Evolutionary conservation across 371 early-diverging fungal genomes (phyloP), one percentile per base, ranked within the genome.

Genomic region (Massospora cicadina): DNA sequence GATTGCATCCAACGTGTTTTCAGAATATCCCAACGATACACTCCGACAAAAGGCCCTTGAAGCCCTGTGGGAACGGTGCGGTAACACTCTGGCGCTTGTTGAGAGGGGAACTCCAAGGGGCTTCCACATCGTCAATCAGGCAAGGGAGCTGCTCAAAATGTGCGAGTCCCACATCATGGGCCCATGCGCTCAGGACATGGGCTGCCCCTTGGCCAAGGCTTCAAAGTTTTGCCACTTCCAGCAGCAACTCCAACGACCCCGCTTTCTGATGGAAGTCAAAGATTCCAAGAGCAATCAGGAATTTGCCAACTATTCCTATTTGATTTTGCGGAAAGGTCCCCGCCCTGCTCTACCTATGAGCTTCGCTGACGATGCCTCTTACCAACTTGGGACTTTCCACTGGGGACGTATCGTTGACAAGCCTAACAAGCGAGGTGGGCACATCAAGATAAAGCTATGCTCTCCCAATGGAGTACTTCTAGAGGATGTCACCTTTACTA

Each of bases 41-140:
- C 58, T 86, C 17, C 84, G 88, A 60, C 72, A 76, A 59, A 74
- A 81, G 2, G 80, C 86, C 0, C 69, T 93, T 25, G 79, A 87
- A 33, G 77, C 81, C 12, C 70, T 93, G 31, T 93, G 93, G 93
- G 70, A 77, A 12, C 79, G 80, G 33, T 89, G 93, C 24, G 70
- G 72, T 7, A 89, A 91, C 71, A 76, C 82, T 3, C 71, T 94
- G 71, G 89, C 91, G 72, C 67, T 94, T 62, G 77, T 94, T 58
- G 95, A 94, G 60, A 80, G 90, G 27, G 95, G 93, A 21, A 89
- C 89, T 0, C 90, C 92, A 0, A 75, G 74, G 64, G 89, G 92
- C 1, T 89, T 83, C 67, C 71, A 78, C 25, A 75, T 77, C 28
- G 79, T 93, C 55, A 81, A 81, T 0, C 74, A 81, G 33, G 92